Evolutionary conservation across 23 red algal species (phyloP), one percentile per base, ranked within the genome.

Genomic region (Cyanidiococcus yangmingshanensis): DNA sequence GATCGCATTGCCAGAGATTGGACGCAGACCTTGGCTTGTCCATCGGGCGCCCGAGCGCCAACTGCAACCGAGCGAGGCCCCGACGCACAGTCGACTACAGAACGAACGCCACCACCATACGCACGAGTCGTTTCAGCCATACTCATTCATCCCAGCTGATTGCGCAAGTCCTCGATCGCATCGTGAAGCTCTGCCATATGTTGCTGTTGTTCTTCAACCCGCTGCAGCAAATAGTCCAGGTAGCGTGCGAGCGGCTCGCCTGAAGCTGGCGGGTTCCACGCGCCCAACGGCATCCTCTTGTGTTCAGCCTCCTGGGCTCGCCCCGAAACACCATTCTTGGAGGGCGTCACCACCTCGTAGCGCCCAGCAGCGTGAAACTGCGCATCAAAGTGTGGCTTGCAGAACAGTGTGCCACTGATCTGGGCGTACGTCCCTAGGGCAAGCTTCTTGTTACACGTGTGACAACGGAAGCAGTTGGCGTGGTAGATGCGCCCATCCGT

Each of bases 311-410:
- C 45, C 21, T 7, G 45, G 7, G 45, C 45, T 15, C 45, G 45
- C 21, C 45, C 45, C 21, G 12, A 7, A 7, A 71, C 63, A 35
- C 63, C 63, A 71, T 35, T 71, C 27, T 71, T 25, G 12, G 63
- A 17, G 16, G 63, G n/a, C 27, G 63, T 71, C n/a, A 71, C 21
- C 63, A 71, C 63, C 27, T 71, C 63, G 30, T 81, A 81, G 21
- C 58, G 36, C 31, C 78, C 78, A 34, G 78, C 45, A 2, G 78
- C 59, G 50, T 71, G 37, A 57, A 81, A 81, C 68, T 67, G 58
- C 38, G 59, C 78, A 41, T 81, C 58, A 41, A 81, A 81, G 32
- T 81, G 78, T 12, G 78, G 78, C 78, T 81, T 81, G 78, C 78
- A 81, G 68, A 81, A 81, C 3, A 81, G 27, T 2, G 59, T 58